Conservation (phyloP, 192 early-diverging fungal species). For the Gigaspora rosea region DNA sequence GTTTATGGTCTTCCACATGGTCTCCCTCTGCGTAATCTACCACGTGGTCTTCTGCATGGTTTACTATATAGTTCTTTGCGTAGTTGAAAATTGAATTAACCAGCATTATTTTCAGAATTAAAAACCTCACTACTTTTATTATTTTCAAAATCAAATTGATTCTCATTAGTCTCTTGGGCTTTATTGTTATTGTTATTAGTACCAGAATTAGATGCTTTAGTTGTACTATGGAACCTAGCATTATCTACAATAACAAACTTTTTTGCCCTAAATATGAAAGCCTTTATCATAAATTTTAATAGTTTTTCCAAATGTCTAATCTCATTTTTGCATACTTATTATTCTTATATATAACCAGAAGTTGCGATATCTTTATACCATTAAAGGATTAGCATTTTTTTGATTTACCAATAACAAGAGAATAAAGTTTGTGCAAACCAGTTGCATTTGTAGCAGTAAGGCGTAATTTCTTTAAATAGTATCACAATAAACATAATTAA, state of each 20-base stretch:
- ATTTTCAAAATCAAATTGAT: too few relatives aligned
- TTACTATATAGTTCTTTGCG: not conserved
- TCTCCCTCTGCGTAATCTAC: not conserved
- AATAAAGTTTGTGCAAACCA: not conserved
- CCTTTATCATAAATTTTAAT: not conserved
- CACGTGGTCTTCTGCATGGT: not conserved
- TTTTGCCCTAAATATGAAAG: not conserved
- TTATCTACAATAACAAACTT: not conserved
- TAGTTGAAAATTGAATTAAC: not conserved
- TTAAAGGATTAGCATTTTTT: not conserved
- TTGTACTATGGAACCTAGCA: not conserved
- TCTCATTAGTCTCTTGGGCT: too few relatives aligned
- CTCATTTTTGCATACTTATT: not conserved
- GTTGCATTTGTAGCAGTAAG: not conserved
- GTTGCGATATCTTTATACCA: not conserved
- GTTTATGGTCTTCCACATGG: not conserved
- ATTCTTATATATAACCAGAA: conserved; percentile 8
- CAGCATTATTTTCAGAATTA: not conserved
- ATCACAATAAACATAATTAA: too few relatives aligned
- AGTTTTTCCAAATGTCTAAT: not conserved
- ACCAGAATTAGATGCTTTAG: too few relatives aligned
- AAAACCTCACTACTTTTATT: not conserved
- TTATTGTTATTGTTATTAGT: too few relatives aligned
- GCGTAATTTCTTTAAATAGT: not conserved
- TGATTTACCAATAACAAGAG: not conserved